A percentile compares a stretch with the other conserved stretches of the same genome.
Evolutionary conservation across 805 yeast genomes (phyloP).

Genomic region (Kazachstania kunashirensis): DNA sequence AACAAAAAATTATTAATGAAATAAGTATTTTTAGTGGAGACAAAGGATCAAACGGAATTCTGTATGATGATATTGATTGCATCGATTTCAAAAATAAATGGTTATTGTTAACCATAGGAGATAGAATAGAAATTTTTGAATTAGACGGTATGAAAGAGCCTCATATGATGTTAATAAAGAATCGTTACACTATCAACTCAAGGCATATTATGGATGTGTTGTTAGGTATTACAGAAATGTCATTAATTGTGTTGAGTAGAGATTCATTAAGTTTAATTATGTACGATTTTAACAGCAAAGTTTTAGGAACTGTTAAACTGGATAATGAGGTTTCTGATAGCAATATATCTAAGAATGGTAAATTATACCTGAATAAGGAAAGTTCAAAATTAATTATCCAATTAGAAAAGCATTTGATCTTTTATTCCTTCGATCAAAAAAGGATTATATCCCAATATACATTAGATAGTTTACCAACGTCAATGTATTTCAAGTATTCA

Average conservation of each 20-base stretch:
- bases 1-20: slow-evolving; percentile 8
- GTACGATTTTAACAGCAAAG: slow-evolving; percentile 23
- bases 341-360: slow-evolving; percentile 3
- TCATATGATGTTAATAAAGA: slow-evolving; percentile 7
- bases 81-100: slow-evolving; percentile 25
- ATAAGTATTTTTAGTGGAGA: slow-evolving; percentile 8
- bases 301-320: slow-evolving; percentile 19
- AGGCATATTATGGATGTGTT: slow-evolving; percentile 11
- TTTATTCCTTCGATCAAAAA: slow-evolving; percentile 28
- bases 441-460: slow-evolving; percentile 14
- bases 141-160: slow-evolving; percentile 4
- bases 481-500: slow-evolving; percentile 10
- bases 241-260: slow-evolving; percentile 18
- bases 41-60: neutral
- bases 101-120: slow-evolving; percentile 15
- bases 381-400: slow-evolving; percentile 26
- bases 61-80: slow-evolving; percentile 10
- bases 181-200: slow-evolving; percentile 9
- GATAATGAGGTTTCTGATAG: slow-evolving; percentile 8
- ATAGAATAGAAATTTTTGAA: slow-evolving; percentile 14
- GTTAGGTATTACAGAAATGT: slow-evolving; percentile 28
- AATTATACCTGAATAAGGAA: slow-evolving; percentile 20
- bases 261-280: slow-evolving; percentile 19
- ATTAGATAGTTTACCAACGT: slow-evolving; percentile 6
- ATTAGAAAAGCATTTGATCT: slow-evolving; percentile 11